Evolutionary conservation across 1,284 basidiomycete genomes (phyloP), one percentile per base, ranked within the genome.

Genomic region (Trichosporon sp.): DNA sequence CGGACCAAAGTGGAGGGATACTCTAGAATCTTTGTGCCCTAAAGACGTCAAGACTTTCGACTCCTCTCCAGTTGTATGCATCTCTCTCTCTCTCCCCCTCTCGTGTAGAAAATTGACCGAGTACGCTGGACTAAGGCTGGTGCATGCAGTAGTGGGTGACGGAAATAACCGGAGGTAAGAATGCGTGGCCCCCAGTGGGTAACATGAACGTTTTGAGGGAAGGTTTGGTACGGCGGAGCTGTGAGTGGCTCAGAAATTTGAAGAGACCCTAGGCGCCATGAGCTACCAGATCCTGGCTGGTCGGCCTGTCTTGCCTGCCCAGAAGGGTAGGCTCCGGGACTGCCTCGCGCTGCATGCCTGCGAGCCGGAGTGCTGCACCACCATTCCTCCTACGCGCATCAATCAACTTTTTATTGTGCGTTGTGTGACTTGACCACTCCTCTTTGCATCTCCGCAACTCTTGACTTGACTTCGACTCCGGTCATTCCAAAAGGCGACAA

Each of bases 11-110:
- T 83, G 10, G 81, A 82, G 6, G 81, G 81, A 3, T 83, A 79
- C 70, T 81, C 79, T 66, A 72, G 81, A 12, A 79, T 83, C 31
- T 83, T 77, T 65, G 74, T 83, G 32, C 81, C 81, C 38, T 80
- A 72, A 40, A 40, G 38, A 40, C 38, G 37, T 38, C 10, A 38
- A 66, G 51, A 19, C 31, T 16, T 21, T 26, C 31, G 31, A 10
- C 32, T 35, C 26, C 38, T 54, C n/a, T 37, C 32, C 37, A 51
- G 38, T 65, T 51, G 63, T 65, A 65, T 38, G 43, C 35, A 54
- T 64, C 32, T 32, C 12, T 63, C 32, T 63, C 32, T 5, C 26
- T 26, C 26, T 26, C 26, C 26, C 26, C 26, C 26, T 26, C 26
- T 19, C 10, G 56, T 32, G 14, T 8, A 12, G 56, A 14, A 16